Base-by-base conservation (phyloP, 768 basidiomycete genomes). In the Kwoniella sp. region DNA sequence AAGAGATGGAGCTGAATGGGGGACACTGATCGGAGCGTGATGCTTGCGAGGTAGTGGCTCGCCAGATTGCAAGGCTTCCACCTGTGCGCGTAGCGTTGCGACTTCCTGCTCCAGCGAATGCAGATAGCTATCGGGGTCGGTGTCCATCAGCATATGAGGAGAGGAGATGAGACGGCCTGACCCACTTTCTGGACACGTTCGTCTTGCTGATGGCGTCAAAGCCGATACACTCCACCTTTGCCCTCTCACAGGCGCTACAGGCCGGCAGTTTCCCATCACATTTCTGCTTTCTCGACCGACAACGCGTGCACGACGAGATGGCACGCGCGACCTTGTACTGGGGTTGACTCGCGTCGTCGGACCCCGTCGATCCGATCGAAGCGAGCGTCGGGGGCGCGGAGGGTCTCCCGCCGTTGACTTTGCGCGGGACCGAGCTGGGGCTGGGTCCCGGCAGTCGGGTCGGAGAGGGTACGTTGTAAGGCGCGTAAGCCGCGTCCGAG, bases 191-290 rank as follows among this genome's bases (percentile, higher is more conserved):
- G 14, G 71, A 73, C 7, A 75, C 65, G 50, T 75, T 75, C 34
- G 70, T 70, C 59, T 75, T 75, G 6, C 61, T 65, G 26, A 75
- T 74, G 10, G 74, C 74, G 54, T 75, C 74, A 56, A 75, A 75
- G 2, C 74, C 74, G 11, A 75, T 68, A 59, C 74, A 75, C 48
- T 75, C 74, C 22, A 75, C 74, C 34, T 74, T 74, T 23, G 74
- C 74, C 47, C 71, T 65, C 34, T 70, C 67, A 39, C 71, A 73
- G 25, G 70, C 65, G 19, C 59, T 59, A 58, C 74, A 75, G 15
- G 73, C 73, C 14, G 74, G 74, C 14, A 75, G 56, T 53, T 74
- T 73, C 1, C 74, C 74, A 63, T 75, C 74, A 56, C 74, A 75
- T 62, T 74, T 65, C 38, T 63, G 62, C 45, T 75, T 75, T 31